phyloP scores from a whole-genome alignment of 2,329 filamentous ascomycete species.

The Apiospora saccharicola region DNA sequence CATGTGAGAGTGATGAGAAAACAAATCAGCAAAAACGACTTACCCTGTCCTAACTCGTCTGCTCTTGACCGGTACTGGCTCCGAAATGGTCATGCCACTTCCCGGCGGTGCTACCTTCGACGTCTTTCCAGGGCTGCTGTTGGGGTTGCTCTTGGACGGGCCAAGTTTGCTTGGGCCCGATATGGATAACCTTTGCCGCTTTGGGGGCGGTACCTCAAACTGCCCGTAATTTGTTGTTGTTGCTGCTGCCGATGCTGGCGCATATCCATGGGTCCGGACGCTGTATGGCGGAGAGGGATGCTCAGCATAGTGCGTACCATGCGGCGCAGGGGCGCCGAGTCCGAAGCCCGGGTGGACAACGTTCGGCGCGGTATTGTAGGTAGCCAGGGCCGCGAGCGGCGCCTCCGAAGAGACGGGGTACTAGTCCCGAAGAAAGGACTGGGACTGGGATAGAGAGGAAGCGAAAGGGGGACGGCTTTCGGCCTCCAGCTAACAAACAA shows the following conservation, averaged over 20 bases:
- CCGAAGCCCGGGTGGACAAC: constrained; percentile 45
- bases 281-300: constrained; percentile 42
- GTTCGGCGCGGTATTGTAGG: constrained; percentile 43
- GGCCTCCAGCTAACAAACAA: neutral
- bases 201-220: constrained; percentile 37
- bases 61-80: constrained; percentile 62
- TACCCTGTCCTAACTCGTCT: constrained; percentile 80
- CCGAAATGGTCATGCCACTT: constrained; percentile 35
- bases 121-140: constrained; percentile 17
- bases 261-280: constrained; percentile 38
- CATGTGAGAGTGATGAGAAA: neutral
- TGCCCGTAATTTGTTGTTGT: constrained; percentile 31
- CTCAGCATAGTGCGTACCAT: constrained; percentile 40
- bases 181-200: constrained; percentile 38
- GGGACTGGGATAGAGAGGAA: neutral
- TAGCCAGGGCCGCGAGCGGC: constrained; percentile 45
- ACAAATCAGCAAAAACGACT: neutral
- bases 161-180: constrained; percentile 25
- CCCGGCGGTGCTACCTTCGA: constrained; percentile 29
- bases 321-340: constrained; percentile 43
- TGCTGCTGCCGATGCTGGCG: constrained; percentile 7
- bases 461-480: neutral
- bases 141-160: constrained; percentile 27
- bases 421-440: constrained; percentile 2
- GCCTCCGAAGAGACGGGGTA: constrained; percentile 35